Evolutionary conservation across 2,329 filamentous ascomycete species (phyloP), one percentile per base, ranked within the genome.

Genomic region (Paraphoma sp.): DNA sequence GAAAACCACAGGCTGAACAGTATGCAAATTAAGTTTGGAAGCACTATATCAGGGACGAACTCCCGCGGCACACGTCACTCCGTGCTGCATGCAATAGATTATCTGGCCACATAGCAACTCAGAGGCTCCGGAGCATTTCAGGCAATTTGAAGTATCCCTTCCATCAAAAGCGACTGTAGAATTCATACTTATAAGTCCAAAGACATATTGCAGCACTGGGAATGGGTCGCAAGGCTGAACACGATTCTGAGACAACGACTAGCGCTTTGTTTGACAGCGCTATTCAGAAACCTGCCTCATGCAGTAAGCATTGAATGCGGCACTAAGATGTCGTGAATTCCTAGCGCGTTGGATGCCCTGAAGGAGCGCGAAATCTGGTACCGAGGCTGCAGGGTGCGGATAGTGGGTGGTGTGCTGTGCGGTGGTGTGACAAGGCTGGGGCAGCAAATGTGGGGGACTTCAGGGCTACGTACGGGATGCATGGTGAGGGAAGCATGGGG

Each of bases 241-340:
- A 23, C 23, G 7, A 36, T 4, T 36, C 33, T 14, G 14, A 14
- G 33, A 10, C 14, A 4, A 10, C 33, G 10, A 36, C 33, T 36
- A 10, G 14, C 33, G n/a, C 33, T 36, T 36, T 10, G 10, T 36
- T 36, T 36, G 33, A 36, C 14, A 36, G 28, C n/a, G 40, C n/a
- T 42, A 42, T n/a, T 23, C 38, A 8, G 16, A 10, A 40, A 51
- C 23, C 31, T 59, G 16, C 60, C 52, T 29, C 29, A 55, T 53
- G 2, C 7, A 49, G 61, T 56, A 66, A 46, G 46, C 48, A 45
- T 59, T 17, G 56, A 54, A 56, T 29, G 36, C 43, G 4, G 55
- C 60, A 51, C 59, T 66, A 61, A 59, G 54, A 60, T 57, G 46
- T 56, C 53, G 54, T 54, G 45, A 52, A 30, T 48, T 30, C 17